Percentiles rank a stretch among this genome's conserved stretches.
These are phyloP conservation scores for Penicillium canescens DNA, from an alignment of 495 filamentous ascomycete species.

Conservation along the genomic window DNA sequence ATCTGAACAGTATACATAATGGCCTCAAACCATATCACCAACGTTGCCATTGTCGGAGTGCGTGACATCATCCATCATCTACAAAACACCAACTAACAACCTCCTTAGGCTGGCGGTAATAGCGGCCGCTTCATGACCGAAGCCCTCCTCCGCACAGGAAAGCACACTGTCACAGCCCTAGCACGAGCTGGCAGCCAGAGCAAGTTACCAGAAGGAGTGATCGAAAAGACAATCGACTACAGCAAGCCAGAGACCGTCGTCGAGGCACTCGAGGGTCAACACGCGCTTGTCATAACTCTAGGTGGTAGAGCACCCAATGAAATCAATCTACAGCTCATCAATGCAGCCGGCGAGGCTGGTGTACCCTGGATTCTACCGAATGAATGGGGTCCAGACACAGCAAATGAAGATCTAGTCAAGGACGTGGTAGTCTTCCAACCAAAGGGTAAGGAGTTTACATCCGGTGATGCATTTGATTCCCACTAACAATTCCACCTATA, in stretches of 20 bases:
- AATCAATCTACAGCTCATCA: constrained; percentile 48
- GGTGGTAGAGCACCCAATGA: constrained; percentile 35
- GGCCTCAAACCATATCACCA: constrained; percentile 15
- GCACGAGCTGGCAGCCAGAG: constrained; percentile 44
- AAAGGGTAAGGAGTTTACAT: constrained; percentile 4
- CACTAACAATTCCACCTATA: not conserved
- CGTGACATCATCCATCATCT: not conserved
- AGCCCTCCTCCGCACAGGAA: constrained; percentile 48
- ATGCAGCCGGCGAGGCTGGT: constrained; percentile 61
- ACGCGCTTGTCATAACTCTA: constrained; percentile 63
- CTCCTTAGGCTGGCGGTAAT: constrained; percentile 56
- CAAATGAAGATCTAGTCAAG: constrained; percentile 32
- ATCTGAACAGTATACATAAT: not conserved
- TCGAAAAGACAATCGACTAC: constrained; percentile 47
- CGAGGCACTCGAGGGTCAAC: constrained; percentile 48
- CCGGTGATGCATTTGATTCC: not conserved
- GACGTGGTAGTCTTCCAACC: constrained; percentile 30
- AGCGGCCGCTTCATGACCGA: constrained; percentile 54
- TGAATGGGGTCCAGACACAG: constrained; percentile 46
- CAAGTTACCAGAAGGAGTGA: constrained; percentile 44
- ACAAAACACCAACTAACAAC: constrained; percentile 3
- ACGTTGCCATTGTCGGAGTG: constrained; percentile 18
- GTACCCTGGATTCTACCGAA: constrained; percentile 65
- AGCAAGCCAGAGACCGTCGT: constrained; percentile 42
- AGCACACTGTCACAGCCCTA: constrained; percentile 54